A percentile compares a stretch with the other conserved stretches of the same genome.
These are phyloP conservation scores for Cladophialophora bantiana DNA, from an alignment of 2,329 filamentous ascomycete species.

Conservation along the genomic window DNA sequence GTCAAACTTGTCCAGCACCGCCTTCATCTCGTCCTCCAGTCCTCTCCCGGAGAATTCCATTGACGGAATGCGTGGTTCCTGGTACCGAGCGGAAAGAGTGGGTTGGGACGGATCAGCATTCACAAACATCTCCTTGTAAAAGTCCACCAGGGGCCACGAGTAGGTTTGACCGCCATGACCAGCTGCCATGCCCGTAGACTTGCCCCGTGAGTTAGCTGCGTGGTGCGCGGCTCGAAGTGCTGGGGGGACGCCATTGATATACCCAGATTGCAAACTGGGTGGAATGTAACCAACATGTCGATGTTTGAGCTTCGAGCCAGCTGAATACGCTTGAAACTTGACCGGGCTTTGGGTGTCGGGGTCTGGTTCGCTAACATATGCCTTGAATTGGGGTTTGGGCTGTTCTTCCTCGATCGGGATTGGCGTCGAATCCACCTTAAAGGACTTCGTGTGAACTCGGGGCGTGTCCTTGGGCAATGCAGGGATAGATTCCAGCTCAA, in stretches of 20 bases:
- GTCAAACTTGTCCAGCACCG: constrained; percentile 15
- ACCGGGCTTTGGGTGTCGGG: background rate
- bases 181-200: background rate
- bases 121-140: constrained; percentile 31
- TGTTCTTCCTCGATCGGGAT: background rate
- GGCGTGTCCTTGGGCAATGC: background rate
- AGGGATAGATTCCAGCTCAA: constrained; percentile 14
- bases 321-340: constrained; percentile 25
- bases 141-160: constrained; percentile 30
- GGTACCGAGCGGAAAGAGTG: constrained; percentile 10
- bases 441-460: background rate
- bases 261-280: constrained; percentile 30
- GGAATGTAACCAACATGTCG: constrained; percentile 19
- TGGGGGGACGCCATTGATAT: constrained; percentile 26
- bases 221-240: constrained; percentile 17
- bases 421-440: constrained; percentile 14
- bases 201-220: background rate
- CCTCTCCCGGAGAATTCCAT: constrained; percentile 15
- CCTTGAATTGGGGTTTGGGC: background rate
- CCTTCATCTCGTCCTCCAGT: constrained; percentile 20
- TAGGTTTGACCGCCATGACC: constrained; percentile 8
- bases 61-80: constrained; percentile 31
- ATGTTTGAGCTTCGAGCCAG: constrained; percentile 12
- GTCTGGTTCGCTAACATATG: constrained; percentile 3
- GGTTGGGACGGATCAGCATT: constrained; percentile 26